Conservation (phyloP, 2,329 filamentous ascomycete species). For the Penicillium hordei region DNA sequence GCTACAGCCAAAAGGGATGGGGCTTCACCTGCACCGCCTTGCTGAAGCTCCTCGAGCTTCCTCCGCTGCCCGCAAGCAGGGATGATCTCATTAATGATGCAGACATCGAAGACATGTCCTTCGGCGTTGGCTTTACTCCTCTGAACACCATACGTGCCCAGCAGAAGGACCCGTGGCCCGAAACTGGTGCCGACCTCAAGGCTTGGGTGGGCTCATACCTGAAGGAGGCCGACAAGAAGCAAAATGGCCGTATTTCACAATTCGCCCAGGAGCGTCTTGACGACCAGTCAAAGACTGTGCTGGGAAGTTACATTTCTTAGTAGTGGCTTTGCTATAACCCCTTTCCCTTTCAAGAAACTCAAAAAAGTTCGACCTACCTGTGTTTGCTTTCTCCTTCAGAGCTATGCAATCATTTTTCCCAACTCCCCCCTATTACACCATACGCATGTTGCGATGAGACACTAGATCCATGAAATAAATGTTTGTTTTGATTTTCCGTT, state of each 20-base stretch:
- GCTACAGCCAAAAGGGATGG: constrained; percentile 82
- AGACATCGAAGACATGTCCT: constrained; percentile 91
- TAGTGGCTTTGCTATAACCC: neutral
- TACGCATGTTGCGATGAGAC: constrained; percentile 13
- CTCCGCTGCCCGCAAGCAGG: constrained; percentile 69
- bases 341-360: neutral
- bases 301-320: constrained; percentile 50
- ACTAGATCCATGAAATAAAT: constrained; percentile 14
- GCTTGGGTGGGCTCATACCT: constrained; percentile 81
- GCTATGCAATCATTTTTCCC: neutral
- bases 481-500: constrained; percentile 8
- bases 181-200: constrained; percentile 74
- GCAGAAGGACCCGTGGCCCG: constrained; percentile 77
- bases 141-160: constrained; percentile 84
- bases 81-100: constrained; percentile 80
- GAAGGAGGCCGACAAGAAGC: constrained; percentile 71
- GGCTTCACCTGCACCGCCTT: constrained; percentile 84
- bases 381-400: neutral
- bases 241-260: constrained; percentile 66
- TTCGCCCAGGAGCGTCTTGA: constrained; percentile 72
- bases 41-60: constrained; percentile 84
- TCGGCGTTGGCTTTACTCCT: constrained; percentile 90
- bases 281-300: constrained; percentile 54
- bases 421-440: constrained; percentile 2
- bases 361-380: constrained; percentile 2